A percentile compares a stretch with the other conserved stretches of the same genome.
Conservation (phyloP, 2,329 filamentous ascomycete species). For the Tetracladium maxilliforme region DNA sequence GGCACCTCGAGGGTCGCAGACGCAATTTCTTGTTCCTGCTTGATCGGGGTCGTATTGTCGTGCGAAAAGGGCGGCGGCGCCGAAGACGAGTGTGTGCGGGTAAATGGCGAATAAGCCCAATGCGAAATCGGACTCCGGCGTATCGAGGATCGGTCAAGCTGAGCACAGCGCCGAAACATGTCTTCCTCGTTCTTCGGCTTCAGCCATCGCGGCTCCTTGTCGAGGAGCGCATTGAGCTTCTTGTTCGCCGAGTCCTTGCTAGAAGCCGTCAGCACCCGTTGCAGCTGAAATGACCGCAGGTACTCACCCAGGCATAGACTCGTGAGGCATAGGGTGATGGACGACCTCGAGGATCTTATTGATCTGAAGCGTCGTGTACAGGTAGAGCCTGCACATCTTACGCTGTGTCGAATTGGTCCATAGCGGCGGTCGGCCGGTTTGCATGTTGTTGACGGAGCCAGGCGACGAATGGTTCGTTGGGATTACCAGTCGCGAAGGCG, state of each 20-base stretch:
- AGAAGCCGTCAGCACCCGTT: slow-evolving; percentile 3
- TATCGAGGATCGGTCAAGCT: slow-evolving; percentile 23
- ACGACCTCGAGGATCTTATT: slow-evolving; percentile 33
- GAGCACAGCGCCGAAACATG: slow-evolving; percentile 32
- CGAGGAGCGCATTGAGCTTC: slow-evolving; percentile 37
- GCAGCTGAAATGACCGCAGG: slow-evolving; percentile 19
- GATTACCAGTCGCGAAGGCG: no score
- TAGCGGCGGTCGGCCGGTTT: slow-evolving; percentile 40
- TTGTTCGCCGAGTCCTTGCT: slow-evolving; percentile 45
- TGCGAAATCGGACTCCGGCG: slow-evolving; percentile 8
- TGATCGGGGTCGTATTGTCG: background rate
- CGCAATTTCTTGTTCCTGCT: background rate
- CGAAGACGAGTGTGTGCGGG: background rate
- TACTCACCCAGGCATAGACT: slow-evolving; percentile 26
- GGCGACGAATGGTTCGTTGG: no score
- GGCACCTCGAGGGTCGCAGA: no score
- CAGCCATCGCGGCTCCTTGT: slow-evolving; percentile 43
- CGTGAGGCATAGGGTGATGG: slow-evolving; percentile 20
- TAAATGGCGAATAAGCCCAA: background rate
- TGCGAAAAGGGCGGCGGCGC: background rate
- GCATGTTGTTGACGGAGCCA: no score
- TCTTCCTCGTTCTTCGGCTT: slow-evolving; percentile 34
- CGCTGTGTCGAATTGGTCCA: slow-evolving; percentile 38
- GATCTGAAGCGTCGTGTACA: slow-evolving; percentile 37
- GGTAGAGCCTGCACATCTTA: slow-evolving; percentile 38